phyloP scores from a whole-genome alignment of 1,284 basidiomycete genomes.

The Ganoderma multipileum region DNA sequence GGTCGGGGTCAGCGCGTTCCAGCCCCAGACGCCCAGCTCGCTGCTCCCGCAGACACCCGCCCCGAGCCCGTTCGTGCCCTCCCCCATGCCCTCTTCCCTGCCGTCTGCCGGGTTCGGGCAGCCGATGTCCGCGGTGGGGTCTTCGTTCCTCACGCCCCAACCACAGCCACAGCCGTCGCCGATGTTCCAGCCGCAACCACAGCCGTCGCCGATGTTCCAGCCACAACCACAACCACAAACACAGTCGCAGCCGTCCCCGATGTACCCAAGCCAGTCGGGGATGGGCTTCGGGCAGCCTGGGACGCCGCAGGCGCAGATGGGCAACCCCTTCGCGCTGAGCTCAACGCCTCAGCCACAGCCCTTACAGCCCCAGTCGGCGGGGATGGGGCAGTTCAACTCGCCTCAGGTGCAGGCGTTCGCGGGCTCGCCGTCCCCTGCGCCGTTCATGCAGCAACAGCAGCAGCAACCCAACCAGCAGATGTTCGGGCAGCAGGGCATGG shows the following conservation, averaged over 20 bases:
- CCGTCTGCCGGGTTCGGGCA: conserved; percentile 13
- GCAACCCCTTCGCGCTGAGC: conserved; percentile 30
- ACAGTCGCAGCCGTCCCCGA: too few species aligned
- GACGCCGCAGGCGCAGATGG: conserved; percentile 19
- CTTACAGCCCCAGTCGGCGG: conserved; percentile 26
- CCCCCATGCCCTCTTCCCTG: conserved; percentile 26
- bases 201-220: conserved; percentile 31
- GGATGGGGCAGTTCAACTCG: conserved; percentile 6
- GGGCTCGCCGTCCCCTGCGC: conserved; percentile 24
- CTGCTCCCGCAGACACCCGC: conserved; percentile 10
- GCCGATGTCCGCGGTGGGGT: conserved; percentile 15
- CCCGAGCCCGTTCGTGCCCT: conserved; percentile 35
- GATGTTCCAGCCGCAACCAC: conserved; percentile 21
- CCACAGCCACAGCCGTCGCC: conserved; percentile 27
- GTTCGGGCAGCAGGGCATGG: conserved; percentile 22
- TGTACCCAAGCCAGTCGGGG: not conserved
- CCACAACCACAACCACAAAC: conserved; percentile 11
- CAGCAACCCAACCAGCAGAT: conserved; percentile 21
- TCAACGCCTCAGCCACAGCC: not conserved
- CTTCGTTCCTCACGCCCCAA: conserved; percentile 26
- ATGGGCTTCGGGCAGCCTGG: conserved; percentile 28
- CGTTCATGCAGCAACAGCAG: conserved; percentile 29
- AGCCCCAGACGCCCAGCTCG: conserved; percentile 1
- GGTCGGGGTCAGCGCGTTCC: conserved; percentile 22
- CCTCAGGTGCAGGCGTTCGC: conserved; percentile 24